phyloP scores from a whole-genome alignment of 306 rosid species.

The Prosopis cineraria region DNA sequence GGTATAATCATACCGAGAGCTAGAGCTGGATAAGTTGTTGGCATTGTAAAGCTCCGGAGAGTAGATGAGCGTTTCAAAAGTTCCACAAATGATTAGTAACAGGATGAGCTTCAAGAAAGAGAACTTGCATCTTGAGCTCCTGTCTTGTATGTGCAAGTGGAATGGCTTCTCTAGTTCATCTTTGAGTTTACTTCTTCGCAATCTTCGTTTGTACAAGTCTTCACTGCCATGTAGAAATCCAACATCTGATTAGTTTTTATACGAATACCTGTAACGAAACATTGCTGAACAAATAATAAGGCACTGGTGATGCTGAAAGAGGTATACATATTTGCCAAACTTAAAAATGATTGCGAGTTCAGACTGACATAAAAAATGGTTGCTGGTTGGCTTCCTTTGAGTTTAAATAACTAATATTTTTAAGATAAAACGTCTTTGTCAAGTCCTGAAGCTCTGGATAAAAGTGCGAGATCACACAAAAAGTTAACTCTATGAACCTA shows the following conservation, averaged over 20 bases:
- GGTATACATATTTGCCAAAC: neutral
- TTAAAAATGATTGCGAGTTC: conserved; percentile 24
- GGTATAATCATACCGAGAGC: conserved; percentile 50
- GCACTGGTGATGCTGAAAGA: neutral
- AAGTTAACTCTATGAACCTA: neutral
- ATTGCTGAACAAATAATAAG: neutral
- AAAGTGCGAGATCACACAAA: neutral
- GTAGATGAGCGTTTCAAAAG: conserved; percentile 60
- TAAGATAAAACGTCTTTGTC: conserved; percentile 20
- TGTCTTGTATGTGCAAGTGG: conserved; percentile 65
- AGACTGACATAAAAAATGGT: conserved; percentile 3
- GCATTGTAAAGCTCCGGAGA: conserved; percentile 69
- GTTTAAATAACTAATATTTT: conserved; percentile 6
- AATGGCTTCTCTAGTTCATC: conserved; percentile 59
- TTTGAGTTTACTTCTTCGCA: conserved; percentile 52
- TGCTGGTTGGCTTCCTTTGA: conserved; percentile 33
- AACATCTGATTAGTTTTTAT: conserved; percentile 3
- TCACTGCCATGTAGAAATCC: conserved; percentile 53
- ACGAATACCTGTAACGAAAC: neutral
- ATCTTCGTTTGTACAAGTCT: conserved; percentile 61
- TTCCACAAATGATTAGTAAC: conserved; percentile 53
- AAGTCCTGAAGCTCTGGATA: neutral
- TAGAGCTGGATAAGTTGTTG: conserved; percentile 51
- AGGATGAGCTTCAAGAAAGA: conserved; percentile 68
- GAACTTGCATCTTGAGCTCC: conserved; percentile 69